A percentile compares a stretch with the other conserved stretches of the same genome.
Conservation (phyloP, 495 filamentous ascomycete species). For the Aspergillus funiculosus region DNA sequence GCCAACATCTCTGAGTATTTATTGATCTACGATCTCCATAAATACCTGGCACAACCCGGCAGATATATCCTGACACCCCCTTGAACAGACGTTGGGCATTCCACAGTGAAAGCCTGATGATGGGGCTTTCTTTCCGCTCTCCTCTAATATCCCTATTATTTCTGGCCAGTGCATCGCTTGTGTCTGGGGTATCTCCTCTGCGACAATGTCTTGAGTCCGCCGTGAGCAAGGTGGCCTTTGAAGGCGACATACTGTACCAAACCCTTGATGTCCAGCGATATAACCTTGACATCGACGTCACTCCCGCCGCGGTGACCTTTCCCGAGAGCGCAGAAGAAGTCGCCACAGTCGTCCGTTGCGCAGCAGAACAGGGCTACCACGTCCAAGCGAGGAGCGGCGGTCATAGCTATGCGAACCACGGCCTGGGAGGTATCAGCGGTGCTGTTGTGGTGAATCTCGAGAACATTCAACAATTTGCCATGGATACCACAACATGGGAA, state of each 20-base stretch:
- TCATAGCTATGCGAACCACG: slow-evolving; percentile 63
- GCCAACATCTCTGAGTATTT: too few species aligned
- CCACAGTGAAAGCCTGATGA: too few species aligned
- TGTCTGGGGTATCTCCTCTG: too few species aligned
- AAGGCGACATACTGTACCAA: slow-evolving; percentile 17
- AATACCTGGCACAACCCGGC: too few species aligned
- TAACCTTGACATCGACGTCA: slow-evolving; percentile 58
- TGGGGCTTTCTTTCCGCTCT: too few species aligned
- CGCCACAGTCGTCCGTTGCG: slow-evolving; percentile 54
- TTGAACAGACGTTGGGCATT: too few species aligned
- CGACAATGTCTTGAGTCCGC: slow-evolving; percentile 22
- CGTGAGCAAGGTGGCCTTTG: slow-evolving; percentile 23
- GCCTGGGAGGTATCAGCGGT: slow-evolving; percentile 42
- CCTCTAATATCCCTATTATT: too few species aligned
- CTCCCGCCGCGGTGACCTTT: slow-evolving; percentile 56
- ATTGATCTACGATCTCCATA: too few species aligned
- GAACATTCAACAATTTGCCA: slow-evolving; percentile 43
- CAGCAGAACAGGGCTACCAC: slow-evolving; percentile 45
- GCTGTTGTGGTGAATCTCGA: slow-evolving; percentile 43
- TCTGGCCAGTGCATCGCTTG: too few species aligned
- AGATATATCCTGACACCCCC: too few species aligned
- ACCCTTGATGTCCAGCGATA: slow-evolving; percentile 36
- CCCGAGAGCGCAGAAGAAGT: slow-evolving; percentile 55
- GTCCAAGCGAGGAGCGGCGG: slow-evolving; percentile 69
- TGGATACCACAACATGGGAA: slow-evolving; percentile 49